Evolutionary conservation across 2,329 filamentous ascomycete species (phyloP).

Genomic region (Fusarium siculi): DNA sequence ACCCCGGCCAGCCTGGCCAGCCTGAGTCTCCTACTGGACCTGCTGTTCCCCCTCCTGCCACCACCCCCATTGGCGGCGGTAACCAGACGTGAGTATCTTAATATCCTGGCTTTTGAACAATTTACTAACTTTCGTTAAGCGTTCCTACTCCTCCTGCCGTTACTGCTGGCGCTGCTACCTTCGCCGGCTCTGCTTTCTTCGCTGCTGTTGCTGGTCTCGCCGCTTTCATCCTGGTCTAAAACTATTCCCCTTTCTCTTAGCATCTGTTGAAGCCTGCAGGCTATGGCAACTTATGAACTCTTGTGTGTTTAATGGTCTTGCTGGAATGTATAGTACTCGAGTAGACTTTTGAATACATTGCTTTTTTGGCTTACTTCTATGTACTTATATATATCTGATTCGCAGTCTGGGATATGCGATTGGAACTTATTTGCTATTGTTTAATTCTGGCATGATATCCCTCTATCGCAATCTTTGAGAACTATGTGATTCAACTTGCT

Average conservation of each 20-base stretch:
- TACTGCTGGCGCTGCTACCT: constrained; percentile 63
- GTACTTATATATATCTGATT: constrained; percentile 59
- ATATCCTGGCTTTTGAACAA: constrained; percentile 14
- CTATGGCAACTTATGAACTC: constrained; percentile 52
- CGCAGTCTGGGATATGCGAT: constrained; percentile 42
- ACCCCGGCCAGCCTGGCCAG: constrained; percentile 14
- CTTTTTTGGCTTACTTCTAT: constrained; percentile 40
- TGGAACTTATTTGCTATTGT: constrained; percentile 9
- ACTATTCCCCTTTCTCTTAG: constrained; percentile 46
- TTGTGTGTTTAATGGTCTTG: constrained; percentile 46
- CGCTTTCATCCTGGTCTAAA: constrained; percentile 68
- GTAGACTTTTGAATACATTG: constrained; percentile 51
- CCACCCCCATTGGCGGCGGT: constrained; percentile 38
- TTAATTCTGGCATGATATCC: neutral
- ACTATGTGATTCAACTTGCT: neutral
- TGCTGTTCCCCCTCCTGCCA: constrained; percentile 45
- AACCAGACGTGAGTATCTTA: constrained; percentile 48
- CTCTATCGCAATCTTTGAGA: neutral
- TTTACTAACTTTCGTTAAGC: constrained; percentile 22
- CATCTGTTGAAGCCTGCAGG: constrained; percentile 54
- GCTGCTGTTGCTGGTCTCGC: constrained; percentile 65
- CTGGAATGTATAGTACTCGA: constrained; percentile 53
- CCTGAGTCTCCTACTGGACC: constrained; percentile 27
- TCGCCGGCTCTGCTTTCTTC: constrained; percentile 64
- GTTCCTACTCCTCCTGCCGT: constrained; percentile 48